A percentile compares a stretch with the other conserved stretches of the same genome.
Conservation (phyloP, 768 basidiomycete species). For the Boletus bicolor region DNA sequence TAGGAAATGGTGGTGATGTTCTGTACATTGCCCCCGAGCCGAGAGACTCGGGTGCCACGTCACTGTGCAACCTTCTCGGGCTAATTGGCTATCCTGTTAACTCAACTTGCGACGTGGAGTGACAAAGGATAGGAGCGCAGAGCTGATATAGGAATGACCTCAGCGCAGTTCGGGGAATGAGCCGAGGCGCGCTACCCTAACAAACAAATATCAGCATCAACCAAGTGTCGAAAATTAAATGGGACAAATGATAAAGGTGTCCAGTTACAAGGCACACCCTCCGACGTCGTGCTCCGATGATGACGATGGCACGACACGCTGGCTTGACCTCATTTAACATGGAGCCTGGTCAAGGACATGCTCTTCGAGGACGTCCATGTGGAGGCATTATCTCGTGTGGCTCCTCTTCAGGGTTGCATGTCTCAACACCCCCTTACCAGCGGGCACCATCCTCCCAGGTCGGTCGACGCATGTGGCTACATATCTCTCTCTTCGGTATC, state of each 20-base stretch:
- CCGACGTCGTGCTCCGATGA: no score
- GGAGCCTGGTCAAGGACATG: background rate
- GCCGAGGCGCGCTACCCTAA: no score
- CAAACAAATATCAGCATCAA: no score
- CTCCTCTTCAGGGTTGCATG: background rate
- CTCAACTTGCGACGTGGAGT: background rate
- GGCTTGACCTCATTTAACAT: no score
- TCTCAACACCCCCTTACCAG: background rate
- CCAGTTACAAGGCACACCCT: no score
- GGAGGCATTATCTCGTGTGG: background rate
- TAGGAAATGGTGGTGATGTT: background rate
- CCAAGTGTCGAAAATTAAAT: no score
- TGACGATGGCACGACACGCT: no score
- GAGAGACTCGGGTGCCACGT: background rate
- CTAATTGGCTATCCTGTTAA: background rate
- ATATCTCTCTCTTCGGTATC: background rate
- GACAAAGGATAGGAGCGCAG: no score
- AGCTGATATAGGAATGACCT: no score
- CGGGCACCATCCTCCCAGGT: background rate
- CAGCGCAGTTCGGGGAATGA: no score
- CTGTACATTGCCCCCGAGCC: background rate
- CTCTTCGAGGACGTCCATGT: background rate
- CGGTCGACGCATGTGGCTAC: background rate
- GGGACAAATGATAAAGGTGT: no score
- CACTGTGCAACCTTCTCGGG: background rate